A percentile compares a stretch with the other conserved stretches of the same genome.
Conservation (phyloP, 176 grass and related monocot species). For the bread wheat (Triticum aestivum) region IWGSC_CS_RefSeq_v2.1 NC_057796.1:286954773-286955272, state of each 20-base stretch:
- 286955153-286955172: conserved; percentile 3
- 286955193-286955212: neutral
- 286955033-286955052: conserved; percentile 53
- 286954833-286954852: conserved; percentile 77
- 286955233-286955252: neutral
- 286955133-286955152: neutral
- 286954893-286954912: conserved; percentile 52
- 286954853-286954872: conserved; percentile 97
- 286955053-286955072: neutral
- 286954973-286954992: conserved; percentile 93
- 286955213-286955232: conserved; percentile 2
- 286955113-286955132: neutral
- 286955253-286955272: conserved; percentile 16
- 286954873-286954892: conserved; percentile 92
- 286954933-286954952: conserved; percentile 93
- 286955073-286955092: neutral
- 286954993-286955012: conserved; percentile 86
- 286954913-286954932: conserved; percentile 51
- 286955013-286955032: conserved; percentile 64
- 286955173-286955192: conserved; percentile 21
- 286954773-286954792: conserved; percentile 1
- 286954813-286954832: conserved; percentile 98
- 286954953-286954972: conserved; percentile 99
- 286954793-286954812: neutral
- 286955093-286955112: neutral